These are phyloP conservation scores for Sporothrix humicola DNA, from an alignment of 2,329 filamentous ascomycete species.

Conservation along the genomic window DNA sequence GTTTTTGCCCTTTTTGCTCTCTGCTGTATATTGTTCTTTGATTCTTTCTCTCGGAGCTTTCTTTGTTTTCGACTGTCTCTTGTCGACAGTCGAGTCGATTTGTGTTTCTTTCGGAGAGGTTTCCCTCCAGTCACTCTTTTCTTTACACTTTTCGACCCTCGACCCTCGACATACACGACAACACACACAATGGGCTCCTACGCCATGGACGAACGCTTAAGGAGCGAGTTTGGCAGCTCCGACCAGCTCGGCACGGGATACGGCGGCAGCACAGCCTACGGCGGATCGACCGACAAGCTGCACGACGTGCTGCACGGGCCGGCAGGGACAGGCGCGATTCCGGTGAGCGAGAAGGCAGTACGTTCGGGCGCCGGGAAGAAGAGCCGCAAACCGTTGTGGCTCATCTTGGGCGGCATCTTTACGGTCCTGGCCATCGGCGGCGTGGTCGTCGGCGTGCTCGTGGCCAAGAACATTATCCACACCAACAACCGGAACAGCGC, in stretches of 20 bases:
- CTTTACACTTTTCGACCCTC: background rate
- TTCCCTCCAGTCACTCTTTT: conserved; percentile 8
- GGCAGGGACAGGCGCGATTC: background rate
- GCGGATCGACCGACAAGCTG: conserved; percentile 12
- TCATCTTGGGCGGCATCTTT: conserved; percentile 10
- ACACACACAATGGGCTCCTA: background rate
- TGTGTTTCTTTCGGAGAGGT: background rate
- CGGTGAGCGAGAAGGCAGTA: background rate
- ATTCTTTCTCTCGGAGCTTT: background rate
- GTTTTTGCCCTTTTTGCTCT: background rate
- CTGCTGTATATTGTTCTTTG: background rate
- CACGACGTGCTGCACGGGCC: background rate
- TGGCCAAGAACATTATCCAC: conserved; percentile 28
- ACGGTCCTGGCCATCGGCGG: conserved; percentile 15
- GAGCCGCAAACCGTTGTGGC: conserved; percentile 23
- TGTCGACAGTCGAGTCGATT: background rate
- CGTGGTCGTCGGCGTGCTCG: conserved; percentile 26
- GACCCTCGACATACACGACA: background rate
- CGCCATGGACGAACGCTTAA: conserved; percentile 5
- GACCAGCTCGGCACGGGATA: conserved; percentile 19
- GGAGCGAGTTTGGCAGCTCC: conserved; percentile 26
- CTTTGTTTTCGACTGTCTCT: too few relatives aligned
- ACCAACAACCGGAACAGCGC: conserved; percentile 1
- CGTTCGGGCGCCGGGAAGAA: background rate
- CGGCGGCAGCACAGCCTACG: conserved; percentile 20